phyloP scores from a whole-genome alignment of 1,139 yeast species.

The Pichia terricola region DNA sequence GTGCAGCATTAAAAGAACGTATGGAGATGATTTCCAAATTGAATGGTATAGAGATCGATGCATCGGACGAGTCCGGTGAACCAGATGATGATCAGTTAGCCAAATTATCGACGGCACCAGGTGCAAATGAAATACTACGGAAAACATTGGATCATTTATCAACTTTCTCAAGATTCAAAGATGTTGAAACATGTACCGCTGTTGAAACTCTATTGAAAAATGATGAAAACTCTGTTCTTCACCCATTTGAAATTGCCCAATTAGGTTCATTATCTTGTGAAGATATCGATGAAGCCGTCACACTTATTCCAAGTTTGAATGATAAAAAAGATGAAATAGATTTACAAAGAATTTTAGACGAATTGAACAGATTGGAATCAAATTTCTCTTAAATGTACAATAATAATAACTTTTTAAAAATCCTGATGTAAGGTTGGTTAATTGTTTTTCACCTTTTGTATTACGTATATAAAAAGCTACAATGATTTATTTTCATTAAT shows the following conservation, averaged over 20 bases:
- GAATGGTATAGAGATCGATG: slow-evolving; percentile 27
- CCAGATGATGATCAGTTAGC: slow-evolving; percentile 57
- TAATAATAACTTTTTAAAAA: too few species aligned
- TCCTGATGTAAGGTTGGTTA: too few species aligned
- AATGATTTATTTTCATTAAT: too few species aligned
- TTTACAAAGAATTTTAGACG: slow-evolving; percentile 77
- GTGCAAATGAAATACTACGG: slow-evolving; percentile 63
- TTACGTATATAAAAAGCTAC: too few species aligned
- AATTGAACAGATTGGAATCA: slow-evolving; percentile 58
- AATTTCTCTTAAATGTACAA: slow-evolving; percentile 15
- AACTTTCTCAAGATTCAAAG: slow-evolving; percentile 81
- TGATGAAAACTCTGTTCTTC: slow-evolving; percentile 54
- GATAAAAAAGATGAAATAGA: slow-evolving; percentile 77
- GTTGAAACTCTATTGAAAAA: slow-evolving; percentile 80
- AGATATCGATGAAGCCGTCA: slow-evolving; percentile 95
- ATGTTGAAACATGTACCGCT: slow-evolving; percentile 86
- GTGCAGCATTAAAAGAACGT: slow-evolving; percentile 84
- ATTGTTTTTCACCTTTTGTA: too few species aligned
- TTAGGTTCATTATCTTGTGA: slow-evolving; percentile 90
- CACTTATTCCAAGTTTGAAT: slow-evolving; percentile 78
- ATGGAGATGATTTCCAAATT: slow-evolving; percentile 33
- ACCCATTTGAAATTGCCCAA: slow-evolving; percentile 95
- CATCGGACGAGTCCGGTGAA: slow-evolving; percentile 38
- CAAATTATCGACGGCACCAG: slow-evolving; percentile 56
- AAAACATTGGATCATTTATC: slow-evolving; percentile 85